Conservation (phyloP, 768 basidiomycete species). For the Xerocomellus chrysenteron region DNA sequence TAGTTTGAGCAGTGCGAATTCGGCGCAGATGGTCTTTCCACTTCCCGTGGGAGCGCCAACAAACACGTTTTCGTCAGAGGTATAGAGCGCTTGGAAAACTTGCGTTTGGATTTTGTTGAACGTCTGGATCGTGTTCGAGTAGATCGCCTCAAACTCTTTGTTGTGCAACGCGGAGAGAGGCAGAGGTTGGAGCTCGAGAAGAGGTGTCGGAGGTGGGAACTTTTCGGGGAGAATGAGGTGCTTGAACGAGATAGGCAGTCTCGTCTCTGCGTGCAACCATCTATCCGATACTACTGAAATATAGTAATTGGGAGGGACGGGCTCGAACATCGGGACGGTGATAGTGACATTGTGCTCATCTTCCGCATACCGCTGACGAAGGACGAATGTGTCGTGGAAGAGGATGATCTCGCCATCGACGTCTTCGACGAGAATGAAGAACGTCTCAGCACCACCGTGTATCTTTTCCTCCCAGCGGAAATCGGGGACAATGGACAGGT, state of each 20-base stretch:
- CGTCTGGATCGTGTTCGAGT: conserved; percentile 71
- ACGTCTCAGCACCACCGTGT: conserved; percentile 85
- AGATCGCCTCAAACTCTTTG: conserved; percentile 87
- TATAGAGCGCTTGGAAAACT: conserved; percentile 97
- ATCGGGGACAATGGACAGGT: conserved; percentile 93
- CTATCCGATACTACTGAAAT: conserved; percentile 93
- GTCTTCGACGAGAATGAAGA: conserved; percentile 93
- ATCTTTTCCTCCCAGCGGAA: conserved; percentile 98
- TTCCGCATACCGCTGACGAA: conserved; percentile 88
- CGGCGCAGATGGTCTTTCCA: conserved; percentile 96
- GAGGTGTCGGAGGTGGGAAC: conserved; percentile 88
- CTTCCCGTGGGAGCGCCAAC: conserved; percentile 96
- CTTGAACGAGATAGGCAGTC: conserved; percentile 95
- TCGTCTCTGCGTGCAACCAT: conserved; percentile 94
- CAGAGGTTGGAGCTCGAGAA: conserved; percentile 89
- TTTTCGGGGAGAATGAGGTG: conserved; percentile 97
- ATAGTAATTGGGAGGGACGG: conserved; percentile 97
- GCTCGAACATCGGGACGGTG: conserved; percentile 95
- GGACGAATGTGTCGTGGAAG: conserved; percentile 90
- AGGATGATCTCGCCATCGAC: conserved; percentile 96
- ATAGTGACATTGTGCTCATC: conserved; percentile 94
- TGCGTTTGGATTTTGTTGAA: conserved; percentile 99
- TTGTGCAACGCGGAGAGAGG: conserved; percentile 92
- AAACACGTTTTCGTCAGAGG: conserved; percentile 94
- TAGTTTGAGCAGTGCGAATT: conserved; percentile 90